Evolutionary conservation across 2,329 filamentous ascomycete species (phyloP), one percentile per base, ranked within the genome.

Genomic region (Sarocladium kiliense): DNA sequence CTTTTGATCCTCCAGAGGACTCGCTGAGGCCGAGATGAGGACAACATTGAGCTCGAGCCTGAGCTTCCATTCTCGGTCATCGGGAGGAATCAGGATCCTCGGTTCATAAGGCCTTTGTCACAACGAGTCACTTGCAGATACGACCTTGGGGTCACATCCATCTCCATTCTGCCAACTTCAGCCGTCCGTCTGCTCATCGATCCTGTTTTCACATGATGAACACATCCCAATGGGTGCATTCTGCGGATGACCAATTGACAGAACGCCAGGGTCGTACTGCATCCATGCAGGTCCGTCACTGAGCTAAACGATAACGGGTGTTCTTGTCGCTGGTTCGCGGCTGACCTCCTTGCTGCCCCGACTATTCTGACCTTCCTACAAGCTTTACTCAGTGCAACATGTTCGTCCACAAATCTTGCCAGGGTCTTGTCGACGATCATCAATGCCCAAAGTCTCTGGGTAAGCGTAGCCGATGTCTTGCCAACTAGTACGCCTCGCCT

Each of bases 111-210:
- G 14, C 21, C 6, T 10, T 51, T n/a, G 16, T 51, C 47, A 51
- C 47, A 51, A 21, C 30, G 30, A 9, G 18, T 51, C 47, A 36
- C 47, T 51, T 36, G 47, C 47, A 51, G 47, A 51, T 51, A 51
- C 47, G 47, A 36, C 41, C 47, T 23, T 36, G n/a, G 18, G 16
- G 30, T 26, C 30, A 51, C 47, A 51, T 34, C 11, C 12, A 25
- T 14, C n/a, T 36, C 11, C 23, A 36, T 3, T 10, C 23, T 32
- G 6, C 25, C 12, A 11, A 32, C 5, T 32, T 49, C 44, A 49
- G 44, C 47, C 47, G 18, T 23, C 30, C 14, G 30, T 34, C 7
- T 14, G 21, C 7, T 14, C 30, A 21, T 5, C 12, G 27, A 12
- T 23, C 27, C 7, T n/a, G 7, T 36, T 23, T 36, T 34, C 47